Evolutionary conservation across 192 early-diverging fungal species (phyloP).

Genomic region (Backusella circina): DNA sequence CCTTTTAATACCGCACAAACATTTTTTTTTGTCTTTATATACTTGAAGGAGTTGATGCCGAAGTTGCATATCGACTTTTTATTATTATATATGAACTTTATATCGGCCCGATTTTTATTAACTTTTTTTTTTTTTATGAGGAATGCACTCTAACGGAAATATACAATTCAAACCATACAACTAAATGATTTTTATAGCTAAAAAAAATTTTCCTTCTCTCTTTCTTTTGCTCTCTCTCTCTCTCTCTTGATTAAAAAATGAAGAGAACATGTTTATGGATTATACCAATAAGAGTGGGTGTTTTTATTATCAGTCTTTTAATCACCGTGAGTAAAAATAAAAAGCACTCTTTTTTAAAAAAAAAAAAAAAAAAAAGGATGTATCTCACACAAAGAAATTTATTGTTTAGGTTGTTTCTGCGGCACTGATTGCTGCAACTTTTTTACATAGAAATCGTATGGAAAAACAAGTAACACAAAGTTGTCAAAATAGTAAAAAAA

Average conservation of each 20-base stretch:
- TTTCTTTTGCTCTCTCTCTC: neutral
- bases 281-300: slow-evolving; percentile 19
- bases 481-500: neutral
- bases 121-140: neutral
- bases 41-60: neutral
- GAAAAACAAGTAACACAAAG: neutral
- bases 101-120: neutral
- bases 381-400: neutral
- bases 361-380: no score
- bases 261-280: slow-evolving; percentile 23
- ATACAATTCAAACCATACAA: neutral
- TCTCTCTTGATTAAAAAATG: neutral
- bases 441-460: slow-evolving; percentile 34
- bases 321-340: slow-evolving; percentile 15
- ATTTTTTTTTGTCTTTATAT: neutral
- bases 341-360: no score
- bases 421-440: slow-evolving; percentile 18
- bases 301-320: slow-evolving; percentile 11
- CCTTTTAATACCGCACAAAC: neutral
- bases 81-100: neutral
- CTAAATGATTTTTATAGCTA: neutral
- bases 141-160: neutral
- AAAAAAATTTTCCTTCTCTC: neutral
- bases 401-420: slow-evolving; percentile 16
- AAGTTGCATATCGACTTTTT: neutral